Base-by-base conservation (phyloP, 306 rosid species). In the Glycine tomentella region DNA sequence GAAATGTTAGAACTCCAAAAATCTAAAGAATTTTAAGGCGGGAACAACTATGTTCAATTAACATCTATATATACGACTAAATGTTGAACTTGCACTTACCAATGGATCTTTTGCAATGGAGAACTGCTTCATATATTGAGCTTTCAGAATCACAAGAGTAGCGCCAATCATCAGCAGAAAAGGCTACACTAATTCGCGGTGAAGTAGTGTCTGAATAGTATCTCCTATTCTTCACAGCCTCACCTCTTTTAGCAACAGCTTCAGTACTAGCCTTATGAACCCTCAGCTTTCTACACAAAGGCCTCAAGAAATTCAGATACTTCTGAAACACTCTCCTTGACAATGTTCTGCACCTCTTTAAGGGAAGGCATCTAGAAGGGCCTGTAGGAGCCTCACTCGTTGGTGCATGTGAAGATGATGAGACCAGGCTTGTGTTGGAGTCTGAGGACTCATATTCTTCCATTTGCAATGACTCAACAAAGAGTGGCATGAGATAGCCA, bases 61-160 rank as follows among this genome's bases (percentile, higher is more conserved):
- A 25, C 4, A 58, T 3, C 57, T 70, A 25, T 25, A 25, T 25
- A 25, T 25, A 31, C 38, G 42, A 17, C 8, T 36, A 67, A 44
- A 71, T 51, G 51, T 45, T 63, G 58, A 69, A 45, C 7, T 34
- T 13, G 33, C 5, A 57, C 85, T 62, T 82, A 92, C 98, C 97
- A 80, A 92, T 92, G 71, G 99, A 96, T 86, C 97, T 93, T 82
- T 96, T 96, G 92, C 99, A 96, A 77, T 96, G 98, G 5, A 93
- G 98, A 86, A 96, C 97, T 55, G 99, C 99, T 82, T 96, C 99
- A 74, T 96, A 86, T 80, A 96, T 96, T 73, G 99, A 96, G 91
- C 90, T 90, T 84, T 96, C 99, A 44, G 98, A 93, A 85, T 96
- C 99, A 84, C 98, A 96, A 44, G 98, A 96, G 86, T 78, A 90